Evolutionary conservation across 148 eudicot species (phyloP).

Genomic region (Cornus controversa): DNA sequence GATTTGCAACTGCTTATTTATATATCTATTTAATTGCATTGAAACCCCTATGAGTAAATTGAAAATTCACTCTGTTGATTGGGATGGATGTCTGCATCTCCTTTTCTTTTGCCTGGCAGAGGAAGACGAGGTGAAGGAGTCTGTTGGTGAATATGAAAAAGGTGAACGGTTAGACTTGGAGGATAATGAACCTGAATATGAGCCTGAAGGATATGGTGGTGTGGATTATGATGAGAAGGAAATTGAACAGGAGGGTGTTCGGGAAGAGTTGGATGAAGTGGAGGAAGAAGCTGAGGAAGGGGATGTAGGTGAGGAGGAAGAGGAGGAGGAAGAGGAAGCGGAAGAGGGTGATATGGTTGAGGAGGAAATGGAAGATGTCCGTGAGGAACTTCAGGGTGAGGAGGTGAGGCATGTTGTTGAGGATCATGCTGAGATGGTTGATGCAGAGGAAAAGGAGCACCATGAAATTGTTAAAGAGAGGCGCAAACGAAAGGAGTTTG

Average conservation of each 20-base stretch:
- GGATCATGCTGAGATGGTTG: conserved; percentile 54
- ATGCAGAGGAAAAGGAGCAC: conserved; percentile 81
- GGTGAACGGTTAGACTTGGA: conserved; percentile 91
- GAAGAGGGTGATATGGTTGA: conserved; percentile 61
- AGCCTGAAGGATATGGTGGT: conserved; percentile 83
- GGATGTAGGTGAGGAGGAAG: conserved; percentile 60
- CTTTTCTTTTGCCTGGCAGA: conserved; percentile 65
- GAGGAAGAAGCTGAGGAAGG: conserved; percentile 68
- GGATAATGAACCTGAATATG: conserved; percentile 95
- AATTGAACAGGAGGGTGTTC: conserved; percentile 59
- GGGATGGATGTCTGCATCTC: conserved; percentile 37
- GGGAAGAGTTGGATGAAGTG: conserved; percentile 66
- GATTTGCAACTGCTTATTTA: not conserved
- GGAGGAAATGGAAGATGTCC: conserved; percentile 64
- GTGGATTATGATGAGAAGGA: conserved; percentile 91
- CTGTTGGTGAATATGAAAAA: conserved; percentile 78
- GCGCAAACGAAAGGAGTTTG: conserved; percentile 92
- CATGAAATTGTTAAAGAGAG: conserved; percentile 82
- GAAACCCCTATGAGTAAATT: not conserved
- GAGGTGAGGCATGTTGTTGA: conserved; percentile 67
- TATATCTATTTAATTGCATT: not conserved
- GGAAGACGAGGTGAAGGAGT: conserved; percentile 70
- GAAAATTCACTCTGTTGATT: conserved; percentile 24
- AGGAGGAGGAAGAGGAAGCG: conserved; percentile 57
- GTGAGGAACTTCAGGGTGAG: conserved; percentile 76